Base-by-base conservation (phyloP, 2,329 filamentous ascomycete species). In the Botryotinia narcissicola region DNA sequence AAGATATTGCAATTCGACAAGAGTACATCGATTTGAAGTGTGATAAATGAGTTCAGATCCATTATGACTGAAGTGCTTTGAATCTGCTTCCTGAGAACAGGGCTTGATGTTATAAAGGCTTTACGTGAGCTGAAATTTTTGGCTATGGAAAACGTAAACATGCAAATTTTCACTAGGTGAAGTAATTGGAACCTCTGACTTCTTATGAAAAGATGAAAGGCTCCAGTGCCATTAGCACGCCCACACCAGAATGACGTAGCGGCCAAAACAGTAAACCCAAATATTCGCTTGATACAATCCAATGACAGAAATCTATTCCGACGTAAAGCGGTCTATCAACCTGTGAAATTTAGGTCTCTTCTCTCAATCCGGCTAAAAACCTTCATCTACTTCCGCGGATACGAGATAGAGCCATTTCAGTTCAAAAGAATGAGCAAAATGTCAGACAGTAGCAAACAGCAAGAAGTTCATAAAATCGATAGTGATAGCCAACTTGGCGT, bases 281-380 rank as follows among this genome's bases (percentile, higher is more conserved):
- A 29, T 8, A 29, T 14, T 54, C 14, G 1, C n/a, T 54, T 29
- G 51, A 8, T 8, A 18, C 51, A 12, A 8, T 14, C 14, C n/a
- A 54, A 54, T 54, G 51, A 51, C 25, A 51, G 12, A 25, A 51
- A 14, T 10, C 12, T 14, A 51, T 51, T n/a, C 4, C 9, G 4
- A 1, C 12, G 14, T 51, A 12, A 54, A 54, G 51, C n/a, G 25
- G 29, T 29, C 51, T 54, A n/a, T 54, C n/a, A 16, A n/a, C 14
- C 5, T n/a, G n/a, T n/a, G n/a, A 57, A 57, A 29, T 3, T 1
- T 18, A 18, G 12, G 3, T 54, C n/a, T 18, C n/a, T 54, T 29
- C 8, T 5, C 51, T 10, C 14, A 18, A 10, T 2, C 2, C 25
- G 1, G 1, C 4, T 14, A 12, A 14, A 8, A 54, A 29, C 5